Conservation (phyloP, 176 grass and related monocot genomes). For the Panicum miliaceum region DNA sequence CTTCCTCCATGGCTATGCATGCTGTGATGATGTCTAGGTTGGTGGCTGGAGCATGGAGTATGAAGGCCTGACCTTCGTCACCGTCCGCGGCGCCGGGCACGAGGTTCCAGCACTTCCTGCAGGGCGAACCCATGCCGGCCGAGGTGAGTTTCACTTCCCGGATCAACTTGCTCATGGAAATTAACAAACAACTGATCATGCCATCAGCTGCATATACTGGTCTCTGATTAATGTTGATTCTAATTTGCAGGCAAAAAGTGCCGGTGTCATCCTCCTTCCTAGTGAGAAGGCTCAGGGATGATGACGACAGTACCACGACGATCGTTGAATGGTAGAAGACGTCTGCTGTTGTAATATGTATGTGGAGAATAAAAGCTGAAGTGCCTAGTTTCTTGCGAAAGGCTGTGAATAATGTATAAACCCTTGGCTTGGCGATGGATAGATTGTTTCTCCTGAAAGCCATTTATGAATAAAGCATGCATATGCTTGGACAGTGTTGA, state of each 20-base stretch:
- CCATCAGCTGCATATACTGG: background rate
- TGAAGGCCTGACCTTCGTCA: background rate
- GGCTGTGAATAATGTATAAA: too few relatives aligned
- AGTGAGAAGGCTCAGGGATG: conserved; percentile 1
- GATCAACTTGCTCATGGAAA: background rate
- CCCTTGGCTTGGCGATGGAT: too few relatives aligned
- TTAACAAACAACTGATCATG: background rate
- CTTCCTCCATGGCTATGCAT: background rate
- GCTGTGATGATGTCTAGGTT: background rate
- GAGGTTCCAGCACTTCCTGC: background rate
- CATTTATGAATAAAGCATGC: too few relatives aligned
- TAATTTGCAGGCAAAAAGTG: background rate
- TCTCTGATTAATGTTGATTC: background rate
- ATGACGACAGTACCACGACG: too few relatives aligned
- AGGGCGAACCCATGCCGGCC: background rate
- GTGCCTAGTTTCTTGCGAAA: too few relatives aligned
- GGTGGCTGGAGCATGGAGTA: background rate
- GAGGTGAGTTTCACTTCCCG: background rate
- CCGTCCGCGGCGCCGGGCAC: background rate
- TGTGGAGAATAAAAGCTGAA: too few relatives aligned
- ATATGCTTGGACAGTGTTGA: too few relatives aligned
- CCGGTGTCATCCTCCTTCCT: background rate
- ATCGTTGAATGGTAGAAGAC: too few relatives aligned
- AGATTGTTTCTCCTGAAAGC: too few relatives aligned
- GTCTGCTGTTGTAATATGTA: too few relatives aligned